Evolutionary conservation across 2,329 filamentous ascomycete species (phyloP).

Genomic region (Colletotrichum liriopes): DNA sequence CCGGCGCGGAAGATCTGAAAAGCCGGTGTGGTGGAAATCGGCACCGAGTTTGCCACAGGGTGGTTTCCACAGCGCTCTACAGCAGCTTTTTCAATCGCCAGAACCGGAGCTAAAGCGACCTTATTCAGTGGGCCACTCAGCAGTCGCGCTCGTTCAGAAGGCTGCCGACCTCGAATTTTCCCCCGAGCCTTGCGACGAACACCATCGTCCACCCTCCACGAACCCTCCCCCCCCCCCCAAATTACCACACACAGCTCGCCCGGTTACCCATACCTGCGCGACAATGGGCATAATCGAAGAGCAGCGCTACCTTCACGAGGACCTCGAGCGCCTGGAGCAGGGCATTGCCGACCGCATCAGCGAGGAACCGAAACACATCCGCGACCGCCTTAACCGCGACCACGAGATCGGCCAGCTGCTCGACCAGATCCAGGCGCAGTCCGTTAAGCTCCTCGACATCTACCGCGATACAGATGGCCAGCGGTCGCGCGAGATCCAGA

Average conservation of each 20-base stretch:
- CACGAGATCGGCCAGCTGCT: conserved; percentile 93
- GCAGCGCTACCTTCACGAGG: conserved; percentile 94
- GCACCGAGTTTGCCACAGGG: background rate
- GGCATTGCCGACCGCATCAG: conserved; percentile 90
- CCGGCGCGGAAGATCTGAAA: conserved; percentile 18
- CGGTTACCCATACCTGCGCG: background rate
- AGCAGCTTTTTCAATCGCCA: conserved; percentile 9
- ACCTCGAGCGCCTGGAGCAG: conserved; percentile 95
- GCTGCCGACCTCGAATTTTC: conserved; percentile 21
- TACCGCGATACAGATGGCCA: conserved; percentile 85
- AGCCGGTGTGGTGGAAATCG: conserved; percentile 10
- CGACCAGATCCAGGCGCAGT: conserved; percentile 89
- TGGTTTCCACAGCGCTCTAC: conserved; percentile 12
- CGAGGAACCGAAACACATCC: conserved; percentile 93
- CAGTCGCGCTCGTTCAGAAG: background rate
- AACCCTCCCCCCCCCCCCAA: background rate
- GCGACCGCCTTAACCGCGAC: conserved; percentile 90
- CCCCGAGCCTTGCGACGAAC: conserved; percentile 21
- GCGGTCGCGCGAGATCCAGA: conserved; percentile 84
- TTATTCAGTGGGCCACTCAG: conserved; percentile 41
- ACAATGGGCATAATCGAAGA: conserved; percentile 87
- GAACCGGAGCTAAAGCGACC: conserved; percentile 38
- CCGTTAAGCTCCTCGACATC: conserved; percentile 82
- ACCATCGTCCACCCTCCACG: background rate
- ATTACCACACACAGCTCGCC: background rate